Conservation (phyloP, 1,139 yeast genomes). For the Debaryomyces sp. region DNA sequence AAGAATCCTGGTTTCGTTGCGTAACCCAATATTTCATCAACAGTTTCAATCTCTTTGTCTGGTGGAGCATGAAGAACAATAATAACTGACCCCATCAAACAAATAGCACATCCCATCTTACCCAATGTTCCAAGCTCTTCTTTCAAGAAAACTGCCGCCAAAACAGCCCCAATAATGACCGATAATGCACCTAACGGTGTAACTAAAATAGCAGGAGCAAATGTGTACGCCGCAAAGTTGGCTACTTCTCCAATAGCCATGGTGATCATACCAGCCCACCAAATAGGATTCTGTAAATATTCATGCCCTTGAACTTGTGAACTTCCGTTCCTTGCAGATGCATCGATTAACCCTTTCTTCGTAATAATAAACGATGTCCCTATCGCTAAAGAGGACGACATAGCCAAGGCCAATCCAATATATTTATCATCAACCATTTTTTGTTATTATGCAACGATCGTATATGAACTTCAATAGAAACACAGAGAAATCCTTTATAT, state of each 20-base stretch:
- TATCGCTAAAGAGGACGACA: conserved; percentile 85
- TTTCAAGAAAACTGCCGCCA: conserved; percentile 81
- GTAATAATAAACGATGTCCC: conserved; percentile 91
- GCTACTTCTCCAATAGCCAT: conserved; percentile 95
- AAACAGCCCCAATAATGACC: conserved; percentile 87
- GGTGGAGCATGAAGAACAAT: conserved; percentile 93
- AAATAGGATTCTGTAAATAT: conserved; percentile 80
- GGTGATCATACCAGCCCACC: conserved; percentile 94
- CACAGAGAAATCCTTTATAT: not conserved
- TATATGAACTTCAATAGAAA: not conserved
- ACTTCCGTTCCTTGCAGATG: conserved; percentile 65
- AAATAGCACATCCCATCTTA: conserved; percentile 92
- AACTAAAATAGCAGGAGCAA: conserved; percentile 91
- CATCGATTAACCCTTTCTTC: conserved; percentile 80
- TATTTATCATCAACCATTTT: conserved; percentile 73
- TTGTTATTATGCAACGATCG: not conserved
- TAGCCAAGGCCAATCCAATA: conserved; percentile 86
- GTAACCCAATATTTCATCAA: conserved; percentile 81
- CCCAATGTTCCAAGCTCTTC: conserved; percentile 89
- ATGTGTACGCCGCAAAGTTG: conserved; percentile 92
- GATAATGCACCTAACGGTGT: conserved; percentile 92
- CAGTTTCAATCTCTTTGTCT: conserved; percentile 85
- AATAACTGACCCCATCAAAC: conserved; percentile 86
- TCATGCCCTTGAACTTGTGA: conserved; percentile 68
- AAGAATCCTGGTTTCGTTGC: conserved; percentile 83